Conservation (phyloP, 2,329 filamentous ascomycete species). For the Arthrobotrys musiformis region DNA sequence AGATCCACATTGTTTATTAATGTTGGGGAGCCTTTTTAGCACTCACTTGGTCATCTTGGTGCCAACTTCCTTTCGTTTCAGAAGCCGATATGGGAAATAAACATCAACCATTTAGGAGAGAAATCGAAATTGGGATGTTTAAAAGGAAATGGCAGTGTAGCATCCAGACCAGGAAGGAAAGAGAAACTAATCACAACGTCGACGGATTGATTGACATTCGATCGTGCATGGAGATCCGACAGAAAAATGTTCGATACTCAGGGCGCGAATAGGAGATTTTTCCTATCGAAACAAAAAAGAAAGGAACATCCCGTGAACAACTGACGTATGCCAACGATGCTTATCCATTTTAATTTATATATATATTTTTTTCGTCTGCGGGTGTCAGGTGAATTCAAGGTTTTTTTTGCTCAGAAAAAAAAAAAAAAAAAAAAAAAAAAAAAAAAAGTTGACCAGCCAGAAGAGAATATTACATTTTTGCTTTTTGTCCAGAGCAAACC, state of each 20-base stretch:
- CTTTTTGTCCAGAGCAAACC: neutral
- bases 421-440: neutral
- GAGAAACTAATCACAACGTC: neutral
- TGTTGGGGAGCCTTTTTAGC: neutral
- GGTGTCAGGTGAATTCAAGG: slow-evolving; percentile 29
- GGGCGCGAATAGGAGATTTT: slow-evolving; percentile 5
- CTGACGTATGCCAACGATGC: slow-evolving; percentile 24
- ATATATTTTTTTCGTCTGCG: neutral
- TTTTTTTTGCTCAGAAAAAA: neutral
- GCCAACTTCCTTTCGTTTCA: slow-evolving; percentile 40
- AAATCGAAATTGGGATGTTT: slow-evolving; percentile 8
- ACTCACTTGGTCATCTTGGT: slow-evolving; percentile 18
- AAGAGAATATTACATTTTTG: neutral
- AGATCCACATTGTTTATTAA: slow-evolving; percentile 7
- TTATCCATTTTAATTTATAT: slow-evolving; percentile 3
- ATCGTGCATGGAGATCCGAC: neutral
- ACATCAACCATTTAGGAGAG: neutral
- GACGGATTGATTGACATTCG: neutral
- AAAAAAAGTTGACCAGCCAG: slow-evolving; percentile 3
- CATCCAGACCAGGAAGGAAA: slow-evolving; percentile 10
- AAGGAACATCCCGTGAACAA: slow-evolving; percentile 4
- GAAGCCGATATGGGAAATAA: slow-evolving; percentile 41
- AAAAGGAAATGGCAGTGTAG: slow-evolving; percentile 25
- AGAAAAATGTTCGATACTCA: slow-evolving; percentile 2
- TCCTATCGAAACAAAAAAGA: neutral